phyloP scores from a whole-genome alignment of 202 grass and related monocot species.

The Saccharum hybrid region DNA sequence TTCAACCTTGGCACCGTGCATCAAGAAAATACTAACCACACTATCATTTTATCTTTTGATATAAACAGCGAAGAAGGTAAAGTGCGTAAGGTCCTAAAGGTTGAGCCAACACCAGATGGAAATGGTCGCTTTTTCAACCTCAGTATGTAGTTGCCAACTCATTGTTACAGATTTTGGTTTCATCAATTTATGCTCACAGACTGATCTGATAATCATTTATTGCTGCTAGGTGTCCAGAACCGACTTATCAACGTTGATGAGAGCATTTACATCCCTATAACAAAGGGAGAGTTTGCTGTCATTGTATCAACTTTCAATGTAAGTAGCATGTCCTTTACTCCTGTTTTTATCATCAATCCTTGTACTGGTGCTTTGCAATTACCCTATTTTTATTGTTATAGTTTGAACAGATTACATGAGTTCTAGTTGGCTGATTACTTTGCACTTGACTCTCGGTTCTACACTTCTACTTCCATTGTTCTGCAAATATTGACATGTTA shows the following conservation, averaged over 20 bases:
- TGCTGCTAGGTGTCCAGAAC: conserved; percentile 80
- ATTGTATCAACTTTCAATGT: conserved; percentile 87
- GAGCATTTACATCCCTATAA: conserved; percentile 88
- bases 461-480: not conserved
- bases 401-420: not conserved
- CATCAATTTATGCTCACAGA: conserved; percentile 3
- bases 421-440: not conserved
- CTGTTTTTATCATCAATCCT: not conserved
- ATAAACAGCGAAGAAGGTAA: conserved; percentile 87
- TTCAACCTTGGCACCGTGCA: conserved; percentile 11
- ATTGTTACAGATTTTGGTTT: conserved; percentile 10
- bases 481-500: not conserved
- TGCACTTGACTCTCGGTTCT: not conserved
- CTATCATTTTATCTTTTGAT: conserved; percentile 11
- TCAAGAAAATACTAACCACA: conserved; percentile 25
- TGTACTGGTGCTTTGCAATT: not conserved
- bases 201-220: conserved; percentile 13
- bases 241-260: conserved; percentile 84
- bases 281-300: conserved; percentile 80
- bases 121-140: conserved; percentile 95
- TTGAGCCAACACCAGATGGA: conserved; percentile 94
- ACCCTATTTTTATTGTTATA: not conserved
- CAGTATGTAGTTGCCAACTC: conserved; percentile 57
- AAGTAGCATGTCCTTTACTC: conserved; percentile 29
- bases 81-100: conserved; percentile 85